Base-by-base conservation (phyloP, 2,329 filamentous ascomycete species). In the Aspergillus glaucus region DNA sequence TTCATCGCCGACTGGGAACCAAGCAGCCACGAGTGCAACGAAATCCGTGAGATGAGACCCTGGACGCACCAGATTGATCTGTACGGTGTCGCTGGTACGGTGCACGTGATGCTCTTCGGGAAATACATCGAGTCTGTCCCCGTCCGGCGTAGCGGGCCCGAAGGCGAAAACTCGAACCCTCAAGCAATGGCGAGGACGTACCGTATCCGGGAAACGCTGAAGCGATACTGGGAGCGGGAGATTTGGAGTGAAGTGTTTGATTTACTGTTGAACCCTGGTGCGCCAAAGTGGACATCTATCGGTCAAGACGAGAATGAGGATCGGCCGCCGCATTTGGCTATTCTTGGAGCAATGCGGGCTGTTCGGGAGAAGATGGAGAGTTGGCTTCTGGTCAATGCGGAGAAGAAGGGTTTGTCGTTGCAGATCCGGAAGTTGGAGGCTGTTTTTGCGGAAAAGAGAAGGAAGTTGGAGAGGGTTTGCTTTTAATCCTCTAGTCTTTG, bases 51-150 rank as follows among this genome's bases (percentile, higher is more conserved):
- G 71, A 81, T 89, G 49, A 80, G 92, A 1, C 90, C 91, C 0
- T 98, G 93, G 93, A 97, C 92, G 1, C 96, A 90, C 75, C 93
- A 98, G 67, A 88, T 96, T 57, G 93, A 98, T 73, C 94, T 97
- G 61, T 88, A 95, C 67, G 93, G 93, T 10, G 78, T 96, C 0
- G 93, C 93, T 0, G 90, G 89, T 4, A 87, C 88, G 21, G 76
- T 97, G 4, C 90, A 98, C 70, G 86, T 83, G 40, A 79, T 98
- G 59, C 79, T 98, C 3, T 98, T 96, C 64, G 92, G 93, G 8
- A 90, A 88, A 63, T 97, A 97, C 70, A 93, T 98, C 60, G 88
- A 95, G 64, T 94, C 89, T 0, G 66, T 78, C 1, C 75, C 64
- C 2, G 57, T 63, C 1, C 59, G 57, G 1, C 50, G 47, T 12